Percentiles rank a stretch among this genome's conserved stretches.
These are phyloP conservation scores for Penicillium soppii DNA, from an alignment of 495 filamentous ascomycete species.

Conservation along the genomic window DNA sequence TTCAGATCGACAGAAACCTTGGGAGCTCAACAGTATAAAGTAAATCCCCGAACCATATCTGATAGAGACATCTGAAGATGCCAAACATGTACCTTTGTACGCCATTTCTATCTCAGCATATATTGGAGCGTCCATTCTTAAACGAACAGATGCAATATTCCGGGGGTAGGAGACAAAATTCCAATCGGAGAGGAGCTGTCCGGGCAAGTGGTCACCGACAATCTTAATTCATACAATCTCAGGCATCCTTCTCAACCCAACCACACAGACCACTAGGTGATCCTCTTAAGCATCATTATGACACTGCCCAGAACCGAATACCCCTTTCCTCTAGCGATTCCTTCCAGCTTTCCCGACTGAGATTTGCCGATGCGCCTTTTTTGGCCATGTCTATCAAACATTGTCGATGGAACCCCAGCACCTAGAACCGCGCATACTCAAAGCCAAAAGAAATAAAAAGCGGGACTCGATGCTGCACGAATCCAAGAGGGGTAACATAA, in stretches of 20 bases:
- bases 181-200: neutral
- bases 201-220: neutral
- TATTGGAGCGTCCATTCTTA: neutral
- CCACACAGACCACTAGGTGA: conserved; percentile 1
- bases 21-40: conserved; percentile 7
- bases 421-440: neutral
- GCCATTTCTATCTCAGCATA: neutral
- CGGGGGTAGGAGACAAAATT: neutral
- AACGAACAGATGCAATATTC: too few species aligned
- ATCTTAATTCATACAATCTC: neutral
- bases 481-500: neutral
- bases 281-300: conserved; percentile 1
- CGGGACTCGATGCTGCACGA: conserved; percentile 1
- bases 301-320: conserved; percentile 1
- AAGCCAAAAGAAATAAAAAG: neutral
- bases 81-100: neutral
- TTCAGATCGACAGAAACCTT: conserved; percentile 11
- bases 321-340: conserved; percentile 1
- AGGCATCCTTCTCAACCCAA: conserved; percentile 6
- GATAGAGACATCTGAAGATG: neutral
- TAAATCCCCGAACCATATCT: neutral
- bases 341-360: conserved; percentile 16
- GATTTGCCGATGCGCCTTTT: conserved; percentile 11
- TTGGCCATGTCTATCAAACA: neutral
- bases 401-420: neutral